Evolutionary conservation across 2,329 filamentous ascomycete species (phyloP).

Genomic region (Drechmeria coniospora): DNA sequence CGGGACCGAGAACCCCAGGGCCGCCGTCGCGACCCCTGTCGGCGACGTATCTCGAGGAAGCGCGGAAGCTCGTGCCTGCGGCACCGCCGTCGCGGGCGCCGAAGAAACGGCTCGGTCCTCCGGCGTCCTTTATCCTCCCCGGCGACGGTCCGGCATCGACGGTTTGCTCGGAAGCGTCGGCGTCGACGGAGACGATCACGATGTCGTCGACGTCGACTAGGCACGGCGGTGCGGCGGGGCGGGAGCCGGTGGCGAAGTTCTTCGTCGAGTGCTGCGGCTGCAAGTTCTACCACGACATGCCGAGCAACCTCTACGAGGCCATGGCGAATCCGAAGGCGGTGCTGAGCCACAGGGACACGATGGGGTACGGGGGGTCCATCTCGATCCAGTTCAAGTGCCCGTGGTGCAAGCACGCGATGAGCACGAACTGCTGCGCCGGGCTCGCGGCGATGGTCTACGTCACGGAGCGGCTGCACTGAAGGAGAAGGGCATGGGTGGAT

Average conservation of each 20-base stretch:
- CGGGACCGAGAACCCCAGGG: neutral
- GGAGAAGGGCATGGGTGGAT: no score
- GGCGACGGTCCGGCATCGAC: neutral
- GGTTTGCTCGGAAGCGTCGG: neutral
- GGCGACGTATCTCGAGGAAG: constrained; percentile 9
- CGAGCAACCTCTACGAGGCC: constrained; percentile 46
- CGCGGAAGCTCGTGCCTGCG: constrained; percentile 5
- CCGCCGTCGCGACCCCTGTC: constrained; percentile 4
- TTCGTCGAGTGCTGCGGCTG: constrained; percentile 51
- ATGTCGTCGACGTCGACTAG: constrained; percentile 3
- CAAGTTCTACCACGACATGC: constrained; percentile 51
- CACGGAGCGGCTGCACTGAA: constrained; percentile 42
- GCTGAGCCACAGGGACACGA: constrained; percentile 29
- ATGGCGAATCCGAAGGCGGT: constrained; percentile 44
- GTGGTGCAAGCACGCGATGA: constrained; percentile 61
- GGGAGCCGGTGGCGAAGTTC: constrained; percentile 41
- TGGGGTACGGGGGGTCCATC: constrained; percentile 39
- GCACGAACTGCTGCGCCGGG: constrained; percentile 50
- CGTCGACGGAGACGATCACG: neutral
- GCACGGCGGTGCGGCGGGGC: constrained; percentile 1
- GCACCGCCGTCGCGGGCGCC: constrained; percentile 3
- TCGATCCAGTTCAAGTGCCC: constrained; percentile 51
- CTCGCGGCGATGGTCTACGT: constrained; percentile 52
- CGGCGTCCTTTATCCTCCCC: constrained; percentile 7
- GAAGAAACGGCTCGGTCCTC: constrained; percentile 8